These are phyloP conservation scores for Penicillium sclerotiorum DNA, from an alignment of 2,329 filamentous ascomycete species.

Conservation along the genomic window DNA sequence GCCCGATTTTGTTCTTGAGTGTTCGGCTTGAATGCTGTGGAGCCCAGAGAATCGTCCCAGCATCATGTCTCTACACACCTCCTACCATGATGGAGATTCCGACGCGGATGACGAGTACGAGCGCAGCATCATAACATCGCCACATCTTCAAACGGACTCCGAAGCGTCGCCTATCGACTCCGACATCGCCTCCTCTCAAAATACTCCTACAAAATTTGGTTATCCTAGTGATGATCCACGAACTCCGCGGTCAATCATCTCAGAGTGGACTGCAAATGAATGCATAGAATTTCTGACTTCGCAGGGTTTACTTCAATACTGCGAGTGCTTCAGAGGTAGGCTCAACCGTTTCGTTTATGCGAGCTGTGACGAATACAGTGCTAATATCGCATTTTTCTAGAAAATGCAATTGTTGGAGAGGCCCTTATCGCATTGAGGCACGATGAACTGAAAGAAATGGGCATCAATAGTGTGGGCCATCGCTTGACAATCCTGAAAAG, in stretches of 20 bases:
- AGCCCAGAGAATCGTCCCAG: neutral
- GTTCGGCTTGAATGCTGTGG: neutral
- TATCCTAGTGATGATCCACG: conserved; percentile 54
- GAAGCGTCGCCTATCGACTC: conserved; percentile 61
- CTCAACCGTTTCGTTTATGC: conserved; percentile 19
- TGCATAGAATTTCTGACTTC: conserved; percentile 84
- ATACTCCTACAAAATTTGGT: conserved; percentile 65
- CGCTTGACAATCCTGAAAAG: conserved; percentile 92
- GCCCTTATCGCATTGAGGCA: conserved; percentile 86
- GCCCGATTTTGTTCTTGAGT: neutral
- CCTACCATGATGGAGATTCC: conserved; percentile 62
- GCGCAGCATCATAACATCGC: conserved; percentile 60
- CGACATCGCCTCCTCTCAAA: conserved; percentile 61
- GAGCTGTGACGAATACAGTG: neutral
- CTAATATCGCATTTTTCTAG: conserved; percentile 51
- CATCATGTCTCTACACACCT: conserved; percentile 48
- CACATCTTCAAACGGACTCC: conserved; percentile 59
- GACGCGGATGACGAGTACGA: conserved; percentile 69
- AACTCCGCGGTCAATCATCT: conserved; percentile 59
- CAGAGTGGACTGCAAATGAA: conserved; percentile 74
- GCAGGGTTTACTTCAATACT: conserved; percentile 80
- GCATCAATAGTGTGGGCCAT: conserved; percentile 88
- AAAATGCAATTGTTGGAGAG: conserved; percentile 93
- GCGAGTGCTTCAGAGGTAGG: conserved; percentile 79
- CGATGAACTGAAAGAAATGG: conserved; percentile 93